These are phyloP conservation scores for Picea abies DNA, from an alignment of 83 land plant species.

Conservation along the genomic window DNA sequence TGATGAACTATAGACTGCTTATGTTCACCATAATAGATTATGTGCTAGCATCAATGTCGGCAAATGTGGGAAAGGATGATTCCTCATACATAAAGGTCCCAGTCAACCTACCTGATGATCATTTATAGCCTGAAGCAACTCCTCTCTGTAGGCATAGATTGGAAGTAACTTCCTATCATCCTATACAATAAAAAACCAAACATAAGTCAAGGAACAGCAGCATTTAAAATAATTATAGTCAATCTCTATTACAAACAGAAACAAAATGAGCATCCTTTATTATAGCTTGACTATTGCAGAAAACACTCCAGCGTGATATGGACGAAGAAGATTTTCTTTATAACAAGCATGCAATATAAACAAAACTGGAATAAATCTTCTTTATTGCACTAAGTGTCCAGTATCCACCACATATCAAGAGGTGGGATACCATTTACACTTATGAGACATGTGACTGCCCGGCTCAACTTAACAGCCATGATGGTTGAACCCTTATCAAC, in stretches of 20 bases:
- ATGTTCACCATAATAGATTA: neutral
- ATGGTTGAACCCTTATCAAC: too few species aligned
- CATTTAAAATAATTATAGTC: neutral
- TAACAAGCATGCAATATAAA: neutral
- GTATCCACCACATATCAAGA: too few species aligned
- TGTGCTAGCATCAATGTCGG: neutral
- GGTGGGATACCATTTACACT: too few species aligned
- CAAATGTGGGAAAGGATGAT: neutral
- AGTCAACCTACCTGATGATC: constrained; percentile 71
- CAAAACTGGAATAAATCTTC: too few species aligned
- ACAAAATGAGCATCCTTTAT: neutral
- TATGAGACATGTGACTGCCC: too few species aligned
- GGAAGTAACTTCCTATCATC: constrained; percentile 90
- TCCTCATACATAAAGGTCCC: neutral
- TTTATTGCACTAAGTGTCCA: too few species aligned
- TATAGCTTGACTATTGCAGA: neutral
- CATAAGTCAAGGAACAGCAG: neutral
- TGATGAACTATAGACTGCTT: neutral
- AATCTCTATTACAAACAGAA: neutral
- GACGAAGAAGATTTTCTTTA: neutral
- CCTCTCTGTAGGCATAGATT: constrained; percentile 80
- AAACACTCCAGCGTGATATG: neutral
- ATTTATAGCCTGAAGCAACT: constrained; percentile 76
- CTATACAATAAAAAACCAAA: constrained; percentile 28
- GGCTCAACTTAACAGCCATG: too few species aligned